phyloP scores from a whole-genome alignment of 164 flowering plant genomes.

The Stephania cephalantha region DNA sequence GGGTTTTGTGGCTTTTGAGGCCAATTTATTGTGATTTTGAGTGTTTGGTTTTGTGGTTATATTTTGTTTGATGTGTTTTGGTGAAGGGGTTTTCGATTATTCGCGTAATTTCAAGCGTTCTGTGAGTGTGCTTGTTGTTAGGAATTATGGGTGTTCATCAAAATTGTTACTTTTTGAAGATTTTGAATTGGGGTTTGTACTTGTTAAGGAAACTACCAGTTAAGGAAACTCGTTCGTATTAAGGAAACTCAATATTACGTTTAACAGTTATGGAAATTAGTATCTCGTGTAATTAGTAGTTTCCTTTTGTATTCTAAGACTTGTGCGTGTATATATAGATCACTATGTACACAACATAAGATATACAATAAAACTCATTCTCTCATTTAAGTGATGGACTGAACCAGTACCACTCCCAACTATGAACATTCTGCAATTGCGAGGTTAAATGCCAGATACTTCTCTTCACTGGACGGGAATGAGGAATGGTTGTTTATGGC shows the following conservation, averaged over 20 bases:
- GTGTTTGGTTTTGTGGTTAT: neutral
- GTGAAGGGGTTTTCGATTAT: neutral
- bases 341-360: no score
- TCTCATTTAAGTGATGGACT: no score
- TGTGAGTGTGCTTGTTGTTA: neutral
- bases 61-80: neutral
- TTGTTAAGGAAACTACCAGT: no score
- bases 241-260: no score
- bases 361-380: no score
- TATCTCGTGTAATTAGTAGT: no score
- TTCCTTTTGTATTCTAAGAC: no score
- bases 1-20: neutral
- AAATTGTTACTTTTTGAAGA: neutral
- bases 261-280: no score
- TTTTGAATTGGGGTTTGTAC: neutral
- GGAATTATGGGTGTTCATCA: neutral
- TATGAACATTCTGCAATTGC: conserved; percentile 64
- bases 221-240: no score
- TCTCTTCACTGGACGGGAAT: conserved; percentile 67
- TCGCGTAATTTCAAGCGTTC: neutral
- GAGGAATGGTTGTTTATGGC: conserved; percentile 73
- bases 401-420: no score
- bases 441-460: conserved; percentile 71
- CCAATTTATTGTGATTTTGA: neutral
- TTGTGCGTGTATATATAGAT: no score